These are phyloP conservation scores for Sclerotinia glacialis DNA, from an alignment of 2,329 filamentous ascomycete genomes.

Conservation along the genomic window DNA sequence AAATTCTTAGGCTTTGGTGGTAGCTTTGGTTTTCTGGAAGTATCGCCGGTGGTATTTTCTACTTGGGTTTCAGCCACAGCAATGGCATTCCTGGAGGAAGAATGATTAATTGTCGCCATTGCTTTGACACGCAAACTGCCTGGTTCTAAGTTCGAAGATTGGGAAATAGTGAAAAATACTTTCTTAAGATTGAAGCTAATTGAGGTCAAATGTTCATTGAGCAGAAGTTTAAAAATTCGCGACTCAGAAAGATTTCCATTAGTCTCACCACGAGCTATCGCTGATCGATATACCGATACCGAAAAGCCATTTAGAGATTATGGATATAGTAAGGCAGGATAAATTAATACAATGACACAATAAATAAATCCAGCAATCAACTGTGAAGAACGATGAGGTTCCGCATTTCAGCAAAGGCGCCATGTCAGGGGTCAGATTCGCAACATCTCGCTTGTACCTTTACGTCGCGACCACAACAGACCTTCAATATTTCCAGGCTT, in stretches of 20 bases:
- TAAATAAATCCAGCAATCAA: constrained; percentile 21
- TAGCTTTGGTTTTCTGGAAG: neutral
- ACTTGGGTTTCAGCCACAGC: neutral
- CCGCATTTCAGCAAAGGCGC: constrained; percentile 7
- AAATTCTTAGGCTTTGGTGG: constrained; percentile 18
- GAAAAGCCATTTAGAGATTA: neutral
- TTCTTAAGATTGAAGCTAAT: neutral
- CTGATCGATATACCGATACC: constrained; percentile 11
- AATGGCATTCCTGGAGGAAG: neutral
- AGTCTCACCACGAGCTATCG: constrained; percentile 5
- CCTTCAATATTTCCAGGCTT: neutral
- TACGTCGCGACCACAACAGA: neutral
- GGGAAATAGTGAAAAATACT: neutral
- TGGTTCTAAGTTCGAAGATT: neutral
- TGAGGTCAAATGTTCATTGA: neutral
- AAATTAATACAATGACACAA: constrained; percentile 2
- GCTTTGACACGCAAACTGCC: neutral
- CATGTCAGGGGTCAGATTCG: constrained; percentile 21
- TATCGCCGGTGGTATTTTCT: neutral
- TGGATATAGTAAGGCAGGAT: neutral
- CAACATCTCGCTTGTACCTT: constrained; percentile 20
- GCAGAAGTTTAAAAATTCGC: neutral
- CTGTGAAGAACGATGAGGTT: neutral
- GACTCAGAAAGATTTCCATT: constrained; percentile 13
- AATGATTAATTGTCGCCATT: neutral